Percentiles rank a stretch among this genome's conserved stretches.
These are phyloP conservation scores for Malassezia cuniculi DNA, from an alignment of 1,284 basidiomycete genomes.

Conservation along the genomic window DNA sequence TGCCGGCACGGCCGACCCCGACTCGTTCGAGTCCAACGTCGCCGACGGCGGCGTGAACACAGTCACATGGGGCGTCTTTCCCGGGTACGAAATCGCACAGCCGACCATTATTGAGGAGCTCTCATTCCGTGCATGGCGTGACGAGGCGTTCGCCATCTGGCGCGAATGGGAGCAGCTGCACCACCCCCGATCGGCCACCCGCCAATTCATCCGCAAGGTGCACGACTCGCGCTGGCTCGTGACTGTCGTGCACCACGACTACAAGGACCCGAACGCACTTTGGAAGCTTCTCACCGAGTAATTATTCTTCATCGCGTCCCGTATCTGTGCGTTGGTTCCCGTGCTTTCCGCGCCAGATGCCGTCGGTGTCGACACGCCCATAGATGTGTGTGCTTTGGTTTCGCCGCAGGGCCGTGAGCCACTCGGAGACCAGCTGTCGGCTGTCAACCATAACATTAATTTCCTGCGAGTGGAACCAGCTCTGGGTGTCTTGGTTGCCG, in stretches of 20 bases:
- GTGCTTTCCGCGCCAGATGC: slow-evolving; percentile 56
- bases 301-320: slow-evolving; percentile 9
- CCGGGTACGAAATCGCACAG: slow-evolving; percentile 48
- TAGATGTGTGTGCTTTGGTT: slow-evolving; percentile 63
- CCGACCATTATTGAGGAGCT: slow-evolving; percentile 48
- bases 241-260: slow-evolving; percentile 88
- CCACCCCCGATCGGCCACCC: slow-evolving; percentile 60
- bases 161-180: slow-evolving; percentile 82
- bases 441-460: slow-evolving; percentile 64
- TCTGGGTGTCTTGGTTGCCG: slow-evolving; percentile 55
- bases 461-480: slow-evolving; percentile 67
- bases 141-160: slow-evolving; percentile 95
- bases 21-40: slow-evolving; percentile 44
- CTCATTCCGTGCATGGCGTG: slow-evolving; percentile 51
- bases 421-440: slow-evolving; percentile 53
- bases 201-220: slow-evolving; percentile 60
- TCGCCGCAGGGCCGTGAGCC: slow-evolving; percentile 54
- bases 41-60: slow-evolving; percentile 46
- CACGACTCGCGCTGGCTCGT: slow-evolving; percentile 73
- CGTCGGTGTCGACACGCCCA: slow-evolving; percentile 55
- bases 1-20: slow-evolving; percentile 56
- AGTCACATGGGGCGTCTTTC: slow-evolving; percentile 48
- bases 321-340: slow-evolving; percentile 30
- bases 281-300: slow-evolving; percentile 50
- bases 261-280: slow-evolving; percentile 63